phyloP scores from a whole-genome alignment of 805 yeast species.

The Torulaspora indica region DNA sequence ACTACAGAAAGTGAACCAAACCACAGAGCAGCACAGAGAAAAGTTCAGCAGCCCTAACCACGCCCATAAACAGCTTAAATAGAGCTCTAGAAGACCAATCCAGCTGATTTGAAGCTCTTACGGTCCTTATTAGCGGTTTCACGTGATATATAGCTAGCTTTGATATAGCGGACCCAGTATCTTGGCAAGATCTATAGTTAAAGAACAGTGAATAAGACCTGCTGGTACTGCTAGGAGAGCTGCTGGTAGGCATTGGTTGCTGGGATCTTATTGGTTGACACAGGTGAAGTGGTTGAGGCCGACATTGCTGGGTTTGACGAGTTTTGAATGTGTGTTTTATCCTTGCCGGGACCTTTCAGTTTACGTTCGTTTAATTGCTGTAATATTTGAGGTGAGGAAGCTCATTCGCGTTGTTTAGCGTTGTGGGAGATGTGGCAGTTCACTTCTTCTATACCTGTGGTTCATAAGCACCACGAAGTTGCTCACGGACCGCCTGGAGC shows the following conservation, averaged over 20 bases:
- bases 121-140: background rate
- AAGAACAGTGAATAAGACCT: background rate
- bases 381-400: background rate
- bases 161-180: background rate
- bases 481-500: constrained; percentile 3
- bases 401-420: background rate
- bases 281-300: background rate
- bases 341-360: background rate
- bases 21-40: background rate
- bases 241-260: background rate
- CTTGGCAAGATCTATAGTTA: background rate
- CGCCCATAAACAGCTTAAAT: background rate
- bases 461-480: constrained; percentile 14
- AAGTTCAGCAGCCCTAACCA: background rate
- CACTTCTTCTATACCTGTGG: constrained; percentile 25
- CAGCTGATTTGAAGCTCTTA: background rate
- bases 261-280: background rate
- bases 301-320: background rate
- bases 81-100: background rate
- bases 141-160: constrained; percentile 1
- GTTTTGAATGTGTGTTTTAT: constrained; percentile 4
- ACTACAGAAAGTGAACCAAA: background rate
- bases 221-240: background rate
- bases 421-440: constrained; percentile 19
- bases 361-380: constrained; percentile 2